Evolutionary conservation across 495 filamentous ascomycete genomes (phyloP).

Genomic region (Immersiella caudata): DNA sequence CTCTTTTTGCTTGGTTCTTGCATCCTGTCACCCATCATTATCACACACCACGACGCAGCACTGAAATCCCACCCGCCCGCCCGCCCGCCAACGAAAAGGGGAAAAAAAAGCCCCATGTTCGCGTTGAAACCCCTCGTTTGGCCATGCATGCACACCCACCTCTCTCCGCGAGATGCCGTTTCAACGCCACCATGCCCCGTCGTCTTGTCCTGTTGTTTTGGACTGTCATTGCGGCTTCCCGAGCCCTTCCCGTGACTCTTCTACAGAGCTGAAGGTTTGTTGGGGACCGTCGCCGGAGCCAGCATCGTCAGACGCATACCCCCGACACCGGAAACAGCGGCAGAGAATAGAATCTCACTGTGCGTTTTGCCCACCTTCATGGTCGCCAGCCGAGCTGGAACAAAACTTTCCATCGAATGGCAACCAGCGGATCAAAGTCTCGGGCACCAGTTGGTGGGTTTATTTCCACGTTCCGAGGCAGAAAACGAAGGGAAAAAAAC

Average conservation of each 20-base stretch:
- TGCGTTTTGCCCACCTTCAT: not conserved
- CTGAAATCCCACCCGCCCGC: conserved; percentile 12
- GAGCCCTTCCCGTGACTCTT: not conserved
- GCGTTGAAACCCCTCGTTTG: conserved; percentile 19
- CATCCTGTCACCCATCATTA: conserved; percentile 27
- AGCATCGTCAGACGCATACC: not conserved
- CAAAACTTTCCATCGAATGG: conserved; percentile 5
- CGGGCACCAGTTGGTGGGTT: not conserved
- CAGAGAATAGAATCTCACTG: not conserved
- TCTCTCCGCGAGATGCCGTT: conserved; percentile 19
- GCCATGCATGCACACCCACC: conserved; percentile 21
- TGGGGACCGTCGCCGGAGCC: not conserved
- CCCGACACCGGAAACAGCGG: conserved; percentile 9
- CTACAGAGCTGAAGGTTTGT: conserved; percentile 2
- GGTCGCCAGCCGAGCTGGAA: conserved; percentile 1
- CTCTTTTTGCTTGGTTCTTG: conserved; percentile 14
- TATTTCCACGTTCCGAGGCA: conserved; percentile 1
- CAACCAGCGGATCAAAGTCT: conserved; percentile 6
- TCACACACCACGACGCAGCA: conserved; percentile 1
- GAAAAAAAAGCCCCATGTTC: conserved; percentile 20
- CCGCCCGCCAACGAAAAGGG: conserved; percentile 13
- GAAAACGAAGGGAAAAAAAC: not conserved
- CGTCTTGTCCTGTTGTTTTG: conserved; percentile 7
- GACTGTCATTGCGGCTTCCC: conserved; percentile 12
- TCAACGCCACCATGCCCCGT: conserved; percentile 23